phyloP scores from a whole-genome alignment of 2,329 filamentous ascomycete species.

The Stachybotrys elegans region DNA sequence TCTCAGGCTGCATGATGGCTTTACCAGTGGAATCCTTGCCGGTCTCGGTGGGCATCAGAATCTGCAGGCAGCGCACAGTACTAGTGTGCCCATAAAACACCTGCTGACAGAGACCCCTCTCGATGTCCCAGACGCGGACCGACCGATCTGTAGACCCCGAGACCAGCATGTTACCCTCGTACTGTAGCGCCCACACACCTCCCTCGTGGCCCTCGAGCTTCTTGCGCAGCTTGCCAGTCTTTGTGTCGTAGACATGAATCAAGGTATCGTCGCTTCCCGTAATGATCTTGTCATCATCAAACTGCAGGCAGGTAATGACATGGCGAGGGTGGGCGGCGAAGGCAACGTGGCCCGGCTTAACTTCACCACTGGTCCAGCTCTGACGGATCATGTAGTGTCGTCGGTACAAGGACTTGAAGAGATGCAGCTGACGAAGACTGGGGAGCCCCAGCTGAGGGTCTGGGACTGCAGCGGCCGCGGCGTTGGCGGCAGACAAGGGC shows the following conservation, averaged over 20 bases:
- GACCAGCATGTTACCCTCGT: constrained; percentile 89
- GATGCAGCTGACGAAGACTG: constrained; percentile 75
- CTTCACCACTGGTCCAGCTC: constrained; percentile 83
- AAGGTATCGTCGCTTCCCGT: constrained; percentile 97
- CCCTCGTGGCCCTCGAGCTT: constrained; percentile 92
- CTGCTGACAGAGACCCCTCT: constrained; percentile 85
- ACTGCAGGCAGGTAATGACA: constrained; percentile 96
- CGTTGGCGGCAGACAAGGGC: constrained; percentile 78
- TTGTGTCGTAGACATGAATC: constrained; percentile 97
- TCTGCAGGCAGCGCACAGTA: constrained; percentile 92
- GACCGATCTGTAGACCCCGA: constrained; percentile 95
- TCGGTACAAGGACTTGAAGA: constrained; percentile 95
- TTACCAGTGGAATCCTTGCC: constrained; percentile 67
- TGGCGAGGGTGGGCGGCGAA: constrained; percentile 95
- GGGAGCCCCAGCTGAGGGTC: constrained; percentile 76
- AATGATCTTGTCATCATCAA: constrained; percentile 96
- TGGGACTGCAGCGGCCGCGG: constrained; percentile 76
- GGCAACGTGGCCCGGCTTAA: constrained; percentile 85
- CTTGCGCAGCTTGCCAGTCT: constrained; percentile 78
- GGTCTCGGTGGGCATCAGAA: constrained; percentile 79
- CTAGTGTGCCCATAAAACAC: constrained; percentile 97
- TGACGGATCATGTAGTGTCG: constrained; percentile 85
- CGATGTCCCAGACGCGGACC: constrained; percentile 99
- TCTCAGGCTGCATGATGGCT: constrained; percentile 83
- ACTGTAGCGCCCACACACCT: constrained; percentile 95